These are phyloP conservation scores for Coemansia sp. DNA, from an alignment of 192 early-diverging fungal species.

Conservation along the genomic window DNA sequence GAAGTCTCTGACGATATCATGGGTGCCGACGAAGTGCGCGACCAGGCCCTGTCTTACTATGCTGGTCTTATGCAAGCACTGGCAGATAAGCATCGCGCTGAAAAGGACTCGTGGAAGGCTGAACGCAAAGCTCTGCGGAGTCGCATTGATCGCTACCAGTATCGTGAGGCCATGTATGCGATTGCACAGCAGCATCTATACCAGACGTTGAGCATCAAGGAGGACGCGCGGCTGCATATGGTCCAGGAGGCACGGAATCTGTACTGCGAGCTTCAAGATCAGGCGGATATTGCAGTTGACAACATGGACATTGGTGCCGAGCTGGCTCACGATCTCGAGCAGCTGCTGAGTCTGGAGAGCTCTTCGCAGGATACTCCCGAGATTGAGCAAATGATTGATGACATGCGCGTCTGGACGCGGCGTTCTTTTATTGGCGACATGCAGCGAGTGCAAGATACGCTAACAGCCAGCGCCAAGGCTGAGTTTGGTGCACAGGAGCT, in stretches of 20 bases:
- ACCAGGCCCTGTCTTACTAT: conserved; percentile 31
- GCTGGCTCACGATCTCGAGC: conserved; percentile 25
- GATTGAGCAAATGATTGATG: conserved; percentile 9
- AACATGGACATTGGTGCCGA: conserved; percentile 25
- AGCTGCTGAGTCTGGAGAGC: conserved; percentile 2
- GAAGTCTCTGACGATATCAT: conserved; percentile 8
- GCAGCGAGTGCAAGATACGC: conserved; percentile 21
- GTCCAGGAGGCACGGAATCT: conserved; percentile 39
- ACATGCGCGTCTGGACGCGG: conserved; percentile 14
- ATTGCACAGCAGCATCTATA: conserved; percentile 21
- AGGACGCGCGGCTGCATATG: conserved; percentile 48
- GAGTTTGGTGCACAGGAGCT: conserved; percentile 31
- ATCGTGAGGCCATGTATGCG: conserved; percentile 30
- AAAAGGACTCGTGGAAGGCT: conserved; percentile 30
- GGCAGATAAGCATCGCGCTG: conserved; percentile 21
- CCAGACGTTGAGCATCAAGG: conserved; percentile 21
- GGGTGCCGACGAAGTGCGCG: conserved; percentile 8
- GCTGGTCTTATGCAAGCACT: conserved; percentile 28
- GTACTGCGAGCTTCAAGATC: conserved; percentile 44
- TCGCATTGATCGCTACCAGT: conserved; percentile 28
- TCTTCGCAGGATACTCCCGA: conserved; percentile 1
- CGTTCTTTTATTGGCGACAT: conserved; percentile 28
- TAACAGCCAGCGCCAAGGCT: conserved; percentile 1
- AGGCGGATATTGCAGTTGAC: conserved; percentile 14
- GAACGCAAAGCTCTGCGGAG: conserved; percentile 28